phyloP scores from a whole-genome alignment of 768 basidiomycete genomes.

The Macrolepiota dolichaula region DNA sequence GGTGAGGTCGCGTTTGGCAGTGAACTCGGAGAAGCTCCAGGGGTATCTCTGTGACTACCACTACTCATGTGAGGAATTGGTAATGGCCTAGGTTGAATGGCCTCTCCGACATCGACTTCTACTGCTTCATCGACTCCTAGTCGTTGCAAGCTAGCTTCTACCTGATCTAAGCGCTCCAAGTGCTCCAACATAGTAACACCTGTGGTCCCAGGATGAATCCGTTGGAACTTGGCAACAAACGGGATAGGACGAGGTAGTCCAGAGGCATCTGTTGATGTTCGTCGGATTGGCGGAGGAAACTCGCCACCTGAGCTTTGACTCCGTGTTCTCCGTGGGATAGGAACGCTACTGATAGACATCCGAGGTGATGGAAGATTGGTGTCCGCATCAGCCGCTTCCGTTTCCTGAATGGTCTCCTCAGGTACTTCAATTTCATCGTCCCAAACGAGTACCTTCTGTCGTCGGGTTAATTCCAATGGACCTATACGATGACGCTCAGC shows the following conservation, averaged over 20 bases:
- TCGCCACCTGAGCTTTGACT: constrained; percentile 66
- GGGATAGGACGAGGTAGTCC: constrained; percentile 74
- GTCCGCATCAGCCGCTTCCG: constrained; percentile 22
- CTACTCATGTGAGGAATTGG: constrained; percentile 16
- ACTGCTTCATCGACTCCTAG: constrained; percentile 58
- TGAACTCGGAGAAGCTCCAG: constrained; percentile 8
- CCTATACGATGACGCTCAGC: constrained; percentile 38
- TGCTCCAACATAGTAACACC: constrained; percentile 85
- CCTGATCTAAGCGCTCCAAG: constrained; percentile 79
- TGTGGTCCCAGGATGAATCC: constrained; percentile 81
- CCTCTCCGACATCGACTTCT: constrained; percentile 66
- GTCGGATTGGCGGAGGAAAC: constrained; percentile 71
- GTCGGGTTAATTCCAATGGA: constrained; percentile 86
- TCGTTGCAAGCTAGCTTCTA: constrained; percentile 74
- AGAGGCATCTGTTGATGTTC: constrained; percentile 58
- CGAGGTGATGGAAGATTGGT: constrained; percentile 50
- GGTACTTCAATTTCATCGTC: constrained; percentile 79
- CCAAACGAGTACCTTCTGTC: constrained; percentile 79
- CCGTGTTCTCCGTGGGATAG: constrained; percentile 47
- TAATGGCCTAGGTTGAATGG: constrained; percentile 26
- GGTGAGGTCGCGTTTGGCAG: constrained; percentile 30
- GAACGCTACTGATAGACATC: constrained; percentile 60
- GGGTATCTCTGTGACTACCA: constrained; percentile 7
- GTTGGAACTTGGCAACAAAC: constrained; percentile 79
- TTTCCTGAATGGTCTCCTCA: constrained; percentile 43